These are phyloP conservation scores for Talaromyces wortmannii DNA, from an alignment of 495 filamentous ascomycete species.

Conservation along the genomic window DNA sequence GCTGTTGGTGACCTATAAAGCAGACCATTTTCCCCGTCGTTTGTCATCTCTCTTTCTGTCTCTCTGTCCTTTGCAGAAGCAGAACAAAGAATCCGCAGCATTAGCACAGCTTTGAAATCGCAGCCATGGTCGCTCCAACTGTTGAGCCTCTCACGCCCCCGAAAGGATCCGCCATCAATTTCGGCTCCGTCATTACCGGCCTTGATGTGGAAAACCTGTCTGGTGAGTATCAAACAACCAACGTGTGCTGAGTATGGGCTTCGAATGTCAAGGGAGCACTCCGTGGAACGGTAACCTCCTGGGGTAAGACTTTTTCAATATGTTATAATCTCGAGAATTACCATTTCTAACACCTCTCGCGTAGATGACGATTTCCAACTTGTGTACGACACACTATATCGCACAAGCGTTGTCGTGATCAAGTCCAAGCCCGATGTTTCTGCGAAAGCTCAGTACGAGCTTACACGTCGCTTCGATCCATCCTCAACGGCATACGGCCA, in stretches of 20 bases:
- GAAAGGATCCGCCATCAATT: conserved; percentile 45
- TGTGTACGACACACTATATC: conserved; percentile 55
- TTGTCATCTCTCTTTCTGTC: conserved; percentile 1
- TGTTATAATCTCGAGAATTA: neutral
- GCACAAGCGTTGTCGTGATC: conserved; percentile 57
- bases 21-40: neutral
- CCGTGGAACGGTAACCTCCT: conserved; percentile 51
- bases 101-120: conserved; percentile 10
- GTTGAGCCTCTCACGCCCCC: conserved; percentile 33
- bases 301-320: conserved; percentile 24
- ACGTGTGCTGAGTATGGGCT: conserved; percentile 1
- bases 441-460: conserved; percentile 61
- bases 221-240: conserved; percentile 18
- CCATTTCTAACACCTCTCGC: conserved; percentile 1
- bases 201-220: conserved; percentile 53
- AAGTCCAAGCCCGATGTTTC: conserved; percentile 56
- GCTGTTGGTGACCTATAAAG: neutral
- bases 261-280: conserved; percentile 33
- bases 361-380: conserved; percentile 52
- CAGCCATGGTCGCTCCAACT: conserved; percentile 4
- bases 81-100: neutral
- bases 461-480: conserved; percentile 66
- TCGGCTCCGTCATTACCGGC: conserved; percentile 50
- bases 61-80: neutral
- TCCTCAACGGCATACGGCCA: conserved; percentile 59